Evolutionary conservation across 805 yeast genomes (phyloP).

Genomic region (Cyberlindnera mrakii): DNA sequence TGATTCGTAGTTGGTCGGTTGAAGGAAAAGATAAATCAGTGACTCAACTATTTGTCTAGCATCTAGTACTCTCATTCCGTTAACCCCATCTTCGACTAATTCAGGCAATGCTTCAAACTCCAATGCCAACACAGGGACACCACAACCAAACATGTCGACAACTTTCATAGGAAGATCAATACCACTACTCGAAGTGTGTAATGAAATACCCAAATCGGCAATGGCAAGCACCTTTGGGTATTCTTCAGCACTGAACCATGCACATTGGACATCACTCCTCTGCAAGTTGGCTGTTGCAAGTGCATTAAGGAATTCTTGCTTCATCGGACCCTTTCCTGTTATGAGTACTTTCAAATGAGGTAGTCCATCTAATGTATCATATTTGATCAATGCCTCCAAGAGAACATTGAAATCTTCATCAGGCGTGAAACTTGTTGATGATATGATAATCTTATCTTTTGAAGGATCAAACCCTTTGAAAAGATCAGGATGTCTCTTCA

Average conservation of each 20-base stretch:
- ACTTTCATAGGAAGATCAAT: constrained; percentile 96
- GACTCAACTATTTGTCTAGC: constrained; percentile 40
- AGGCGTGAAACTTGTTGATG: constrained; percentile 92
- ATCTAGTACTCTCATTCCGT: constrained; percentile 57
- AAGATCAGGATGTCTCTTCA: constrained; percentile 29
- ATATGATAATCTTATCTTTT: constrained; percentile 60
- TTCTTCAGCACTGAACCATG: constrained; percentile 74
- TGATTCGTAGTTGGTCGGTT: constrained; percentile 26
- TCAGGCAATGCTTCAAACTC: constrained; percentile 74
- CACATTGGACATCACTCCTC: constrained; percentile 51
- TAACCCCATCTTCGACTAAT: constrained; percentile 58
- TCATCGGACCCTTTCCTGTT: constrained; percentile 96
- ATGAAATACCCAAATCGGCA: constrained; percentile 84
- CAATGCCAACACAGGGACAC: constrained; percentile 82
- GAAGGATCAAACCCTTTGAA: constrained; percentile 29
- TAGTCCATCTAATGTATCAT: constrained; percentile 29
- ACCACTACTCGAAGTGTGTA: constrained; percentile 90
- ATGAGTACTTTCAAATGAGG: constrained; percentile 63
- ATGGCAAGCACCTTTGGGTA: constrained; percentile 70
- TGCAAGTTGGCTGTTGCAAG: constrained; percentile 41
- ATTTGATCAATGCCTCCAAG: constrained; percentile 57
- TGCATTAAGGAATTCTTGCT: constrained; percentile 40
- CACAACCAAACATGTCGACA: constrained; percentile 93
- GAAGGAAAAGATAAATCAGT: constrained; percentile 30
- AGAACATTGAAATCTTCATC: constrained; percentile 83